Base-by-base conservation (phyloP, 169 alveolate genomes). In the Theileria annulata region DNA sequence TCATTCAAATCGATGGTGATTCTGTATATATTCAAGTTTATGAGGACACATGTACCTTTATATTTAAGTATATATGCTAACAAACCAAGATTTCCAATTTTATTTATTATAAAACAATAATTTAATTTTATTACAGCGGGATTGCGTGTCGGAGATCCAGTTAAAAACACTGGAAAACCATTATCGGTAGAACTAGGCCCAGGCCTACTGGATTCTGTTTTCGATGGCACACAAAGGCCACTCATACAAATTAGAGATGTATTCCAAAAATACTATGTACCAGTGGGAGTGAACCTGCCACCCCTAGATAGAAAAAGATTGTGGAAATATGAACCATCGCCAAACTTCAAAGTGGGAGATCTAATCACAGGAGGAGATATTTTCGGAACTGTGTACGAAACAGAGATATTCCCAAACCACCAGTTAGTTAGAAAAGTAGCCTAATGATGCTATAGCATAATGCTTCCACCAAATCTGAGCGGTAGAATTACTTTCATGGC, bases 141-240 rank as follows among this genome's bases (percentile, higher is more conserved):
- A 17, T 92, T 98, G 54, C 95, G 99, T 30, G 99, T 97, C 12
- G 99, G 99, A 25, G 99, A 98, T 80, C 99, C 99, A 54, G 99
- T 98, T 13, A 85, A 91, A 81, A 96, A 97, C 87, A 97, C 99
- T 19, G 99, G 99, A 6, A 92, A 91, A 87, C 99, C 99, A 5
- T 93, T 98, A 37, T 96, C 99, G 21, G 99, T 98, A 51, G 98
- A 96, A 83, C 92, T 98, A 30, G 99, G 99, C 10, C 99, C 99
- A 17, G 99, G 99, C 67, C 87, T 98, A 48, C 87, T 98, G 79
- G 96, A 93, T 74, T 94, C 93, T 74, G 98, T 98, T 60, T 98
- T 96, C 87, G 99, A 98, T 87, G 99, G 99, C 67, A 98, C 98
- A 69, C 98, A 98, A 92, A 91, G 99, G 77, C 99, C 99, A 12